A percentile compares a stretch with the other conserved stretches of the same genome.
Evolutionary conservation across 306 rosid species (phyloP).

Genomic region (Coriaria nepalensis): DNA sequence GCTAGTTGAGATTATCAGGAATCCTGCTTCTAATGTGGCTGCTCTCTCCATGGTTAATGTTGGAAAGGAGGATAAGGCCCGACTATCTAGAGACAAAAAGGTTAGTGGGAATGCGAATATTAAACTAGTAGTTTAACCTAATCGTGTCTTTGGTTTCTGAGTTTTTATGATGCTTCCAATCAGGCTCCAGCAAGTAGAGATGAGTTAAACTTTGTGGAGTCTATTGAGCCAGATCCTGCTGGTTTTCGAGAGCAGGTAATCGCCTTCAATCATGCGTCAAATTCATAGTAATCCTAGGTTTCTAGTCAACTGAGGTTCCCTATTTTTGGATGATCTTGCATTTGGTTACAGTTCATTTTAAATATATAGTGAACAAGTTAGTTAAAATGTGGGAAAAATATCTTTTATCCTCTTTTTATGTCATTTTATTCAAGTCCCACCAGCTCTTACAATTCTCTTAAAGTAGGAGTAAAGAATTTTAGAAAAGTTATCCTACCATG

Average conservation of each 20-base stretch:
- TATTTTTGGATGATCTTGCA: constrained; percentile 7
- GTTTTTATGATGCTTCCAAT: constrained; percentile 3
- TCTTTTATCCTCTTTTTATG: background rate
- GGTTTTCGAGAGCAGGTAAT: constrained; percentile 88
- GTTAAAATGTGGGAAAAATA: background rate
- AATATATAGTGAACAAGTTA: background rate
- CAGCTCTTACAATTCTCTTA: too few relatives aligned
- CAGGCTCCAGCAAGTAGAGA: constrained; percentile 58
- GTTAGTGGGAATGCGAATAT: constrained; percentile 19
- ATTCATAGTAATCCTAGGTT: background rate
- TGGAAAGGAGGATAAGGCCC: constrained; percentile 82
- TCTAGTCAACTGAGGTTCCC: background rate
- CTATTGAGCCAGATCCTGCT: constrained; percentile 72
- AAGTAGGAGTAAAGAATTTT: too few relatives aligned
- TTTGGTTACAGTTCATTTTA: constrained; percentile 1
- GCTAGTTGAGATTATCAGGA: constrained; percentile 73
- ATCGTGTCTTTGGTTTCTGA: too few relatives aligned
- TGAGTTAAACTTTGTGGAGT: constrained; percentile 40
- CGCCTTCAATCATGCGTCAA: background rate
- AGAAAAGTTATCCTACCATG: too few relatives aligned
- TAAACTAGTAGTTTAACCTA: background rate
- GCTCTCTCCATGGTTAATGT: constrained; percentile 35
- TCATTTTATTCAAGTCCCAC: too few relatives aligned
- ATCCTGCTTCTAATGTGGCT: constrained; percentile 43
- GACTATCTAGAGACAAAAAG: constrained; percentile 69